These are phyloP conservation scores for Trametes hirsuta DNA, from an alignment of 1,284 basidiomycete species.

Conservation along the genomic window DNA sequence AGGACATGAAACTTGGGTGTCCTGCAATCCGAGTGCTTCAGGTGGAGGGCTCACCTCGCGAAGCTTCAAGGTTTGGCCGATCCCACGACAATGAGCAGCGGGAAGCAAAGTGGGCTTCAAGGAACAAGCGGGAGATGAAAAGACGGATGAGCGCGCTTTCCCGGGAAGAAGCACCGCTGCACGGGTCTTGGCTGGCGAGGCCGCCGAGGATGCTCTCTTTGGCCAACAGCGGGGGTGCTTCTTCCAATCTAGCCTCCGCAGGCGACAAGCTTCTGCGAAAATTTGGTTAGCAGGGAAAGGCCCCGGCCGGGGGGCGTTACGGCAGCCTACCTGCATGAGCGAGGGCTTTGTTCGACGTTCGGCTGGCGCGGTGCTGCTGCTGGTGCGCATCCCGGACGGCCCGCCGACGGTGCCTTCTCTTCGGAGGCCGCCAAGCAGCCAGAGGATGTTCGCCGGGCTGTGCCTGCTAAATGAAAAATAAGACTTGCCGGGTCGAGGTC, in stretches of 20 bases:
- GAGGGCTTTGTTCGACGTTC: neutral
- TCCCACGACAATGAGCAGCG: neutral
- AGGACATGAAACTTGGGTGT: too few species aligned
- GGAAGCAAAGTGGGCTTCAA: neutral
- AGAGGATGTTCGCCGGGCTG: neutral
- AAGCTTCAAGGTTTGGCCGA: neutral
- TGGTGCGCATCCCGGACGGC: neutral
- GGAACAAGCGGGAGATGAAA: neutral
- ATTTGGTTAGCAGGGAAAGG: constrained; percentile 6
- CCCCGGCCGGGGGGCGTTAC: constrained; percentile 1
- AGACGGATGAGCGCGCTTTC: neutral
- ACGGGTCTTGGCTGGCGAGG: neutral
- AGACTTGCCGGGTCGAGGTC: neutral
- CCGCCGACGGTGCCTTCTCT: neutral
- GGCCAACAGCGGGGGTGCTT: constrained; percentile 12
- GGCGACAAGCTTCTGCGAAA: constrained; percentile 15
- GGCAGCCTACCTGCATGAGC: neutral
- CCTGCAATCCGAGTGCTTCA: too few species aligned
- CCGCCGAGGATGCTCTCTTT: neutral
- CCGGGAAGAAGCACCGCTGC: neutral
- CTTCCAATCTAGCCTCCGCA: constrained; percentile 11
- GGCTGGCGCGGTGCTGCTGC: neutral
- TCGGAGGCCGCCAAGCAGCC: too few species aligned
- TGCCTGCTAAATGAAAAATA: constrained; percentile 4
- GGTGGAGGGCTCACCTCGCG: too few species aligned